Conservation (phyloP, 75 land plant genomes). For the Cryptomeria japonica region DNA sequence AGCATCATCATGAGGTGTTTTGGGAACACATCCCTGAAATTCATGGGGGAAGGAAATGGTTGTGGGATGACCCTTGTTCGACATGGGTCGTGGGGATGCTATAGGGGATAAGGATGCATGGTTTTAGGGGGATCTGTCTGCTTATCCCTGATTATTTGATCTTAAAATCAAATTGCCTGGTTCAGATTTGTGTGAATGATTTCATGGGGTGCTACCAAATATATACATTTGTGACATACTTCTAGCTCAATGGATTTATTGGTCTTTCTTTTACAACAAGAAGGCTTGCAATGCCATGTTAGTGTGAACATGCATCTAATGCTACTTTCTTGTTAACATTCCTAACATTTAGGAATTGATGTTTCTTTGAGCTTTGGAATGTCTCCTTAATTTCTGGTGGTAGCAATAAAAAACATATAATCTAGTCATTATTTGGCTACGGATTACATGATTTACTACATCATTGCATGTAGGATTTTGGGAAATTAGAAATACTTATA, state of each 20-base stretch:
- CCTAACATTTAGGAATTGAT: neutral
- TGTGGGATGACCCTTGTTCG: too few relatives aligned
- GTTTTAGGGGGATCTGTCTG: too few relatives aligned
- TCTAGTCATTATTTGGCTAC: neutral
- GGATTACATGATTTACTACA: neutral
- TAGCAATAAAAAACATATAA: neutral
- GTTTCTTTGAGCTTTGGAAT: conserved; percentile 1
- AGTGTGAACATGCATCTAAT: neutral
- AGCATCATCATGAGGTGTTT: too few relatives aligned
- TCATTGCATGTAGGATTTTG: neutral
- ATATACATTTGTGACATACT: neutral
- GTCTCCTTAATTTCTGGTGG: neutral
- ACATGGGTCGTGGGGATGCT: too few relatives aligned
- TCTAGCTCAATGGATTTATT: neutral
- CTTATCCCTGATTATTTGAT: neutral
- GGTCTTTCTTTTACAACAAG: neutral
- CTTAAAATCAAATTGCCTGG: neutral
- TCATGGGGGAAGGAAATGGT: too few relatives aligned
- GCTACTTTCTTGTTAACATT: neutral
- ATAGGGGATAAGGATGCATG: too few relatives aligned
- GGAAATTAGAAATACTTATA: neutral
- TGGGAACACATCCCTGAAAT: too few relatives aligned
- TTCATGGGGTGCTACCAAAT: neutral
- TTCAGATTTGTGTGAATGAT: neutral
- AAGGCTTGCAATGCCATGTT: neutral